Base-by-base conservation (phyloP, 495 filamentous ascomycete species). In the Podospora appendiculata region DNA sequence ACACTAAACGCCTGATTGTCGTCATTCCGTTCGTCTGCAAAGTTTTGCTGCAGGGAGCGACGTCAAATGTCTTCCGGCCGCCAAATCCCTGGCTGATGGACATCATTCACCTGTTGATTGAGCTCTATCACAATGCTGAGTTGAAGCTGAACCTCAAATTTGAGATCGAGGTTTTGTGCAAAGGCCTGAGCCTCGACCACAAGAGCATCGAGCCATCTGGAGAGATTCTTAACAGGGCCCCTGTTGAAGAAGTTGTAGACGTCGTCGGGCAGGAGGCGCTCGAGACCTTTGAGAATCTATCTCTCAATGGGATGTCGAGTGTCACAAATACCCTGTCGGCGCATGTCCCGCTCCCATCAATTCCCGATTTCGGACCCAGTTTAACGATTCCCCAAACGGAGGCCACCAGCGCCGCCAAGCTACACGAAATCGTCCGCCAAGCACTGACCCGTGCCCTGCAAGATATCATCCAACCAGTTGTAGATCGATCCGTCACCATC, bases 11-110 rank as follows among this genome's bases (percentile, higher is more conserved):
- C 35, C 79, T 97, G 39, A 79, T 92, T 44, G 80, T 96, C 38
- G 90, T 91, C 45, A 91, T 99, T 46, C 92, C 94, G 1, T 99
- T 99, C 58, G 90, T 91, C 41, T 97, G 93, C 78, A 96, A 95
- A 64, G 89, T 95, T 8, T 74, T 99, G 14, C 78, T 83, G 32
- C 87, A 94, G 64, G 90, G 87, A 5, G 80, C 78, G n/a, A 79
- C 78, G 39, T 97, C 94, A 1, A 88, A 81, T 11, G 85, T 97
- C 12, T 97, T 97, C 72, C 87, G 81, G 56, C 90, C 93, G 8
- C 92, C 93, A 11, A 97, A 96, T 62, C 93, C 93, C 9, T 99
- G 93, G 93, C 55, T 94, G 51, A 92, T 96, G 88, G 93, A 97
- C 51, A 89, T 96, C 38, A 76, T 97, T 48, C 78, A 85, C 40